Evolutionary conservation across 371 early-diverging fungal species (phyloP).

Genomic region (Syncephalastrum monosporum): DNA sequence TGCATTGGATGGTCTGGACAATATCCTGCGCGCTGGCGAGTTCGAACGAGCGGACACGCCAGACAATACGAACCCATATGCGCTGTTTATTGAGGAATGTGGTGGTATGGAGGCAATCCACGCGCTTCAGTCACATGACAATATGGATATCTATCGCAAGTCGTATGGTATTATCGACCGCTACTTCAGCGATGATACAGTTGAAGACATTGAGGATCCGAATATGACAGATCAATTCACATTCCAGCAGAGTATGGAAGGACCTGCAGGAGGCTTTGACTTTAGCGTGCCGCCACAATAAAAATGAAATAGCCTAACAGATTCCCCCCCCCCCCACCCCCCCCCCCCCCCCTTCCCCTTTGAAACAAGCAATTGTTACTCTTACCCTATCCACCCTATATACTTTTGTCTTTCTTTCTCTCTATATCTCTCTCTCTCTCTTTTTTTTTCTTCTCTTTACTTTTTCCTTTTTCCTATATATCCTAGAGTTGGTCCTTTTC

Average conservation of each 20-base stretch:
- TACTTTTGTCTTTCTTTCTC: no score
- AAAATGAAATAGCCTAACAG: not conserved
- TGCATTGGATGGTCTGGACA: slow-evolving; percentile 95
- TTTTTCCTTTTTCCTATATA: not conserved
- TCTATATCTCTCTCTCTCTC: no score
- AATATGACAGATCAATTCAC: slow-evolving; percentile 49
- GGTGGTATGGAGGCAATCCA: slow-evolving; percentile 94
- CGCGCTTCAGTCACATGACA: slow-evolving; percentile 88
- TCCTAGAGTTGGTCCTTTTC: no score
- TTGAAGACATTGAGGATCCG: slow-evolving; percentile 62
- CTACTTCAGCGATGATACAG: slow-evolving; percentile 88
- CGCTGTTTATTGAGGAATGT: slow-evolving; percentile 89
- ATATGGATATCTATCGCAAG: slow-evolving; percentile 93
- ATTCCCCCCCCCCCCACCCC: no score
- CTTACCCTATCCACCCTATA: no score
- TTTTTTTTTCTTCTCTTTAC: not conserved
- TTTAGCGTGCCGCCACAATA: slow-evolving; percentile 41
- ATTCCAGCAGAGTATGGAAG: slow-evolving; percentile 55
- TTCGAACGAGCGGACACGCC: slow-evolving; percentile 38
- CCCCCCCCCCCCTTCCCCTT: no score
- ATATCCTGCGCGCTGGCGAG: slow-evolving; percentile 97
- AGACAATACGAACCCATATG: slow-evolving; percentile 82
- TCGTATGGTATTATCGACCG: slow-evolving; percentile 92
- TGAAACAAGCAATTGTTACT: no score
- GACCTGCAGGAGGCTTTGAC: slow-evolving; percentile 71